Percentiles rank a stretch among this genome's conserved stretches.
Conservation (phyloP, 2,329 filamentous ascomycete genomes). For the Penicillium expansum region DNA sequence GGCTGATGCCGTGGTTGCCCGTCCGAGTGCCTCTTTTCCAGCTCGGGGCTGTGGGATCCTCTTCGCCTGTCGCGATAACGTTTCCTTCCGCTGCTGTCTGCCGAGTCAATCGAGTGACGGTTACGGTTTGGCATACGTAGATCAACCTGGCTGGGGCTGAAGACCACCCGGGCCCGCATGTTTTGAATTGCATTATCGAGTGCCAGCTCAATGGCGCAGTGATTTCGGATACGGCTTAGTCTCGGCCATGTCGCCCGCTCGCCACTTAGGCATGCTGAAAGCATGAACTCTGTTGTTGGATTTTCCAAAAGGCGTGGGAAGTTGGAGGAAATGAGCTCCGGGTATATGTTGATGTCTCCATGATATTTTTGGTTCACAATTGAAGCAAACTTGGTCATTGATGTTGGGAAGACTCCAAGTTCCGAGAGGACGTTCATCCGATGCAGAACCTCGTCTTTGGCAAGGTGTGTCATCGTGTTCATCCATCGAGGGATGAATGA, state of each 20-base stretch:
- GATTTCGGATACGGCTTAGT: constrained; percentile 77
- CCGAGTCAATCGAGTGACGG: constrained; percentile 17
- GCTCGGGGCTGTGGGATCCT: constrained; percentile 34
- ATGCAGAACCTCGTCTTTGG: constrained; percentile 76
- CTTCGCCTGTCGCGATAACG: constrained; percentile 22
- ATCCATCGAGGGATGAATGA: constrained; percentile 54
- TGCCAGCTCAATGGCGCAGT: constrained; percentile 83
- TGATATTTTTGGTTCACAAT: constrained; percentile 89
- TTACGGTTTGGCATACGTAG: constrained; percentile 17
- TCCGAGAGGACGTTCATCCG: constrained; percentile 77
- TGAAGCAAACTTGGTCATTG: constrained; percentile 73
- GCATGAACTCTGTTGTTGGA: constrained; percentile 82
- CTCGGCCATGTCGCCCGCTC: constrained; percentile 92
- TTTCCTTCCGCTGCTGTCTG: constrained; percentile 26
- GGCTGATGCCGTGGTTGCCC: constrained; percentile 7
- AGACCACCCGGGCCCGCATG: constrained; percentile 41
- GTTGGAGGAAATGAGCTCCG: constrained; percentile 70
- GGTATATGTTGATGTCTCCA: constrained; percentile 91
- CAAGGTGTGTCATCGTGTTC: constrained; percentile 65
- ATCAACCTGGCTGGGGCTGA: constrained; percentile 30
- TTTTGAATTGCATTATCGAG: constrained; percentile 50
- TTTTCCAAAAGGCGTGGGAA: constrained; percentile 77
- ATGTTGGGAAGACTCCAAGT: constrained; percentile 73
- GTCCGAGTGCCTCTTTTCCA: constrained; percentile 22
- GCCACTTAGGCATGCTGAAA: constrained; percentile 70